phyloP scores from a whole-genome alignment of 768 basidiomycete species.

The Mycena metata region DNA sequence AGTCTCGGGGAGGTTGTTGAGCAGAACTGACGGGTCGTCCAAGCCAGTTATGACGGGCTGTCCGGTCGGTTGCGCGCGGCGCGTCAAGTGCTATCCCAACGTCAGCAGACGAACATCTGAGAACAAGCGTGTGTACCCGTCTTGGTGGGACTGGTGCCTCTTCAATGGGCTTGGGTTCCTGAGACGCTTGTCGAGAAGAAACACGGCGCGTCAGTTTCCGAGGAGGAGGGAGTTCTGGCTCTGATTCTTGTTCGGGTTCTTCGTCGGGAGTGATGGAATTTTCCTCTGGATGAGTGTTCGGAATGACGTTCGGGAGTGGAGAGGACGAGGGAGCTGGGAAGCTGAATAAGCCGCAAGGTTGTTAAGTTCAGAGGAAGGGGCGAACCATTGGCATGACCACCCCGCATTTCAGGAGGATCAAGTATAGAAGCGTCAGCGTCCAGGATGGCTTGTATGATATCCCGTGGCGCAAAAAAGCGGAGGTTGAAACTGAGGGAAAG shows the following conservation, averaged over 20 bases:
- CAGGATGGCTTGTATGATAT: conserved; percentile 67
- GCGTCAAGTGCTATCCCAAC: conserved; percentile 54
- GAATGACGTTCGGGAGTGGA: conserved; percentile 62
- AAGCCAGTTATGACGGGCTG: conserved; percentile 57
- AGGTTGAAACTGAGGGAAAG: conserved; percentile 53
- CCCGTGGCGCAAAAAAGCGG: conserved; percentile 58
- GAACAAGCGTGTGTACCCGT: conserved; percentile 44
- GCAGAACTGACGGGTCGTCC: conserved; percentile 58
- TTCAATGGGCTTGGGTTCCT: conserved; percentile 47
- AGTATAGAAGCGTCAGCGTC: conserved; percentile 51
- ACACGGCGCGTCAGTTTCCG: conserved; percentile 52
- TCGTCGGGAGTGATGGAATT: conserved; percentile 54
- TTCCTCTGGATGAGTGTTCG: conserved; percentile 68
- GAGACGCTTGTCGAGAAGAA: conserved; percentile 57
- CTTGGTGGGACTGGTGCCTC: conserved; percentile 46
- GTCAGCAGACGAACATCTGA: neutral
- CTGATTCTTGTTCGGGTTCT: conserved; percentile 36
- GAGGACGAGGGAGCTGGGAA: conserved; percentile 45
- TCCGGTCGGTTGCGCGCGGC: conserved; percentile 53
- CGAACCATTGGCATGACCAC: conserved; percentile 29
- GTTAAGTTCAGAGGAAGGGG: neutral
- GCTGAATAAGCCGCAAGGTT: conserved; percentile 8
- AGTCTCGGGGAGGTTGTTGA: conserved; percentile 49
- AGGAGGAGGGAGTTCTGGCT: conserved; percentile 28
- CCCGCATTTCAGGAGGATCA: conserved; percentile 35